Evolutionary conservation across 257 asterid genomes (phyloP).

Genomic region (Voacanga thouarsii): DNA sequence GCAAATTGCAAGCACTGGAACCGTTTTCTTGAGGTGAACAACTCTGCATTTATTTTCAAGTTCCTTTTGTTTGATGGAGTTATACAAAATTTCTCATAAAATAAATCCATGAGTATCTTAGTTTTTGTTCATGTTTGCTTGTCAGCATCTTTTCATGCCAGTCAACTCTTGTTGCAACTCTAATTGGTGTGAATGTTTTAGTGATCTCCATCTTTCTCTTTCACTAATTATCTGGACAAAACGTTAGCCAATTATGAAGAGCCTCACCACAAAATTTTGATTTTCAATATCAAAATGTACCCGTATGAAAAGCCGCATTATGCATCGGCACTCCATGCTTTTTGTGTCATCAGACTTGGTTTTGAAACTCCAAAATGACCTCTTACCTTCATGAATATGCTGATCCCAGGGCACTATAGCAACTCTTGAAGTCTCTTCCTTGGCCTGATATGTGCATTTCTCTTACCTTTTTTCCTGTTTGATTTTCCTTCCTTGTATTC

Average conservation of each 20-base stretch:
- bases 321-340: neutral
- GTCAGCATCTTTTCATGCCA: neutral
- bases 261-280: neutral
- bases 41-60: neutral
- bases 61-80: neutral
- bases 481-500: neutral
- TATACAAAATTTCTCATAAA: neutral
- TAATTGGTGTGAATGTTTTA: neutral
- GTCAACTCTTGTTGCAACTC: neutral
- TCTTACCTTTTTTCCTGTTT: neutral
- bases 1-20: slow-evolving; percentile 79
- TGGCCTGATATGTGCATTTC: neutral
- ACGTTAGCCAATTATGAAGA: neutral
- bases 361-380: neutral
- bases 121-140: neutral
- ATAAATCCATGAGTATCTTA: neutral
- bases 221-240: neutral
- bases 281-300: no score
- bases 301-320: neutral
- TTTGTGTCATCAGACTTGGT: neutral
- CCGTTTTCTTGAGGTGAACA: slow-evolving; percentile 88
- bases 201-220: neutral
- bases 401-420: neutral
- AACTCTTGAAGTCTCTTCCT: neutral
- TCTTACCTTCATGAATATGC: neutral